Evolutionary conservation across 2,329 filamentous ascomycete species (phyloP).

Genomic region (Pseudogymnoascus sp.): DNA sequence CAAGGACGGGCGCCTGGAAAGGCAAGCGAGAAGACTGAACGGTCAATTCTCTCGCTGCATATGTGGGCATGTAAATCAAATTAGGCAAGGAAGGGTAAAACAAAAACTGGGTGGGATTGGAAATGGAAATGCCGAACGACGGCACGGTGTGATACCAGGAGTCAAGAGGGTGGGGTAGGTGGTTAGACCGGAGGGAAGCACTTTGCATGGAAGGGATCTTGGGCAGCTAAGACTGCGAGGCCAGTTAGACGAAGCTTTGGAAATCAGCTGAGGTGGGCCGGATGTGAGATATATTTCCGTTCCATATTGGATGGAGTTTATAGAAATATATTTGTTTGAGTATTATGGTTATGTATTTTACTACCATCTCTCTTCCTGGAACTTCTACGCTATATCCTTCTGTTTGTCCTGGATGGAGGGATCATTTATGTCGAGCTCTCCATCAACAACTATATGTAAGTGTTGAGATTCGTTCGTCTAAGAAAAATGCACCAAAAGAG

Average conservation of each 20-base stretch:
- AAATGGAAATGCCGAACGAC: background rate
- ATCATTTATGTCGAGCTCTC: background rate
- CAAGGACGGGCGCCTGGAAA: constrained; percentile 26
- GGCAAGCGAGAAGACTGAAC: background rate
- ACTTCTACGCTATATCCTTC: background rate
- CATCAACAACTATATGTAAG: background rate
- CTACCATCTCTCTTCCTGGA: background rate
- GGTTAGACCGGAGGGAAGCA: background rate
- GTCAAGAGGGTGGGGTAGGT: background rate
- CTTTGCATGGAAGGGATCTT: background rate
- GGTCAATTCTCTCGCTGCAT: background rate
- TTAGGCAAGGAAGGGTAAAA: background rate
- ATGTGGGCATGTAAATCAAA: background rate
- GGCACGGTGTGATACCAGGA: background rate
- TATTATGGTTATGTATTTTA: background rate
- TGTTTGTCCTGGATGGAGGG: background rate
- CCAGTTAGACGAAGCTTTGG: background rate
- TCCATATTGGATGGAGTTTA: background rate
- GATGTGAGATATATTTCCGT: background rate
- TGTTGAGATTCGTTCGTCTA: background rate
- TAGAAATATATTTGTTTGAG: constrained; percentile 1
- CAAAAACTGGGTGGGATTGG: background rate
- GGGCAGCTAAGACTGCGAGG: background rate
- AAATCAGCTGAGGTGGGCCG: background rate
- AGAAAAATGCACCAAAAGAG: background rate